Percentiles rank a stretch among this genome's conserved stretches.
phyloP scores from a whole-genome alignment of 768 basidiomycete species.

The Rubroboletus pulcherrimus region DNA sequence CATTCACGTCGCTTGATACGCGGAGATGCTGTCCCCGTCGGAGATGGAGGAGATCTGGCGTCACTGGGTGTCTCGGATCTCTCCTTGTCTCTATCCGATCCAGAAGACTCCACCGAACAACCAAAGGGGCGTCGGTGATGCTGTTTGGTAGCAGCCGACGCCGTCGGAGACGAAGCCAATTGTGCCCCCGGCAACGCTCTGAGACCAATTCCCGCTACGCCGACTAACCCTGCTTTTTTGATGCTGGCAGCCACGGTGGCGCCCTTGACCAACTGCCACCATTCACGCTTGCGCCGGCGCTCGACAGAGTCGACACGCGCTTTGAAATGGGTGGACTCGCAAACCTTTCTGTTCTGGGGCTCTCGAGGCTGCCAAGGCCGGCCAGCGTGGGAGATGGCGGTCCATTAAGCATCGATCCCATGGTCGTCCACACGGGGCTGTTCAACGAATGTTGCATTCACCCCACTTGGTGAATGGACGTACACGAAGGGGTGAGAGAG shows the following conservation, averaged over 20 bases:
- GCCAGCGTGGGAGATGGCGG: conserved; percentile 21
- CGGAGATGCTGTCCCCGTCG: conserved; percentile 20
- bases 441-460: conserved; percentile 44
- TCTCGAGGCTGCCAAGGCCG: conserved; percentile 14
- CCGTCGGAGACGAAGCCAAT: conserved; percentile 53
- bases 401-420: conserved; percentile 27
- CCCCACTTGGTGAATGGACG: conserved; percentile 32
- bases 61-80: conserved; percentile 26
- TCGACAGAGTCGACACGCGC: conserved; percentile 14
- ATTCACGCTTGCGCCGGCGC: conserved; percentile 21
- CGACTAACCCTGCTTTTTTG: conserved; percentile 7
- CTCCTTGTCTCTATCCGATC: conserved; percentile 33
- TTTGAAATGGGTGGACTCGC: background rate
- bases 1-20: conserved; percentile 19
- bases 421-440: conserved; percentile 33
- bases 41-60: conserved; percentile 24
- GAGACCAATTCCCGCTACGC: conserved; percentile 13
- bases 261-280: conserved; percentile 19
- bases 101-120: conserved; percentile 42
- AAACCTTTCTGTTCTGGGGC: background rate
- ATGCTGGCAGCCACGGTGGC: conserved; percentile 8
- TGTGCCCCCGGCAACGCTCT: conserved; percentile 41
- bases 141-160: conserved; percentile 30
- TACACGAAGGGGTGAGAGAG: background rate
- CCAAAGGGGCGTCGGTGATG: conserved; percentile 59